Base-by-base conservation (phyloP, 1,139 yeast species). In the Yamadazyma dendronema region DNA sequence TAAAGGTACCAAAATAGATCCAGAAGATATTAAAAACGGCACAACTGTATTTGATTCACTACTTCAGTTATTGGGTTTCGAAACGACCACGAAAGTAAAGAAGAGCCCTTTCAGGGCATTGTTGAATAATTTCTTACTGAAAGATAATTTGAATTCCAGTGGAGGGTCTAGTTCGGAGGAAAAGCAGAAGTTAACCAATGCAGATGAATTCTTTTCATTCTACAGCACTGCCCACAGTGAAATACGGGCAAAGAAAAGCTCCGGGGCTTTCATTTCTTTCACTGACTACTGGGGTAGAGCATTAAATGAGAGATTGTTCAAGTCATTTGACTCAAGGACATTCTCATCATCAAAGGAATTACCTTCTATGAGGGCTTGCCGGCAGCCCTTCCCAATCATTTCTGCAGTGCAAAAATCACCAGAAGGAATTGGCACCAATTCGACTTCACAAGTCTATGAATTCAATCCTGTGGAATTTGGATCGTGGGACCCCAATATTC, bases 221-320 rank as follows among this genome's bases (percentile, higher is more conserved):
- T 80, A 79, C 52, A 60, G 65, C 34, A 63, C 62, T n/a, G 54
- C 81, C n/a, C 78, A 77, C 43, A 61, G 69, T 27, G 78, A 77
- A 43, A 74, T 72, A 1, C 61, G 76, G 32, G 59, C 73, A 9
- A 80, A 81, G 47, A 74, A 70, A 42, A 39, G 55, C 8, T 65
- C 69, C 1, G 87, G 87, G 1, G 79, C 70, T 44, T 70, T 71
- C 14, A 61, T 81, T 1, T 76, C 86, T 0, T 64, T 82, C 27
- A 78, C 85, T 2, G 89, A 83, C 52, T 74, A 81, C 40, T 80
- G 83, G 81, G 87, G 86, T 0, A 63, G 81, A 43, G 83, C 84
- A 1, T 56, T 83, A 24, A 65, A 80, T 2, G 62, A 70, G 43
- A 62, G 62, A 26, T 61, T 78, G 23, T 77, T 75, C 38, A 62